These are phyloP conservation scores for Neurospora sp. DNA, from an alignment of 495 filamentous ascomycete species.

Conservation along the genomic window DNA sequence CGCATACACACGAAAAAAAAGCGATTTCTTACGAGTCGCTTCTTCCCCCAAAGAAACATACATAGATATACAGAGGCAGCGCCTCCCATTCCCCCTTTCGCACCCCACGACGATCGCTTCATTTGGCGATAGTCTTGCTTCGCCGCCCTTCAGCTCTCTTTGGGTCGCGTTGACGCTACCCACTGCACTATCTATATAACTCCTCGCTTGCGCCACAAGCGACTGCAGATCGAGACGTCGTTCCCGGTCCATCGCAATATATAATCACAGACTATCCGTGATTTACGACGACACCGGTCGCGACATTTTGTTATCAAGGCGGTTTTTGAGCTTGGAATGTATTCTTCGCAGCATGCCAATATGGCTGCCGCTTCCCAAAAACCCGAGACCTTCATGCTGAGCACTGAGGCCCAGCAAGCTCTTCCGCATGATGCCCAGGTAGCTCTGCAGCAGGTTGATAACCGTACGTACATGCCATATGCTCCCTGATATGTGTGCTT, in stretches of 20 bases:
- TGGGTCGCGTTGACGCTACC: slow-evolving; percentile 6
- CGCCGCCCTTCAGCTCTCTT: slow-evolving; percentile 3
- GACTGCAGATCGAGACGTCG: background rate
- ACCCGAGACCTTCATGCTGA: slow-evolving; percentile 97
- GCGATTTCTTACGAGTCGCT: background rate
- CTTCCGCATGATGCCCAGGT: slow-evolving; percentile 95
- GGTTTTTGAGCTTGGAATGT: slow-evolving; percentile 32
- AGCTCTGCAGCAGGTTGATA: slow-evolving; percentile 95
- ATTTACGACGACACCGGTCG: background rate
- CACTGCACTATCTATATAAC: background rate
- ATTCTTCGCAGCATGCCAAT: slow-evolving; percentile 38
- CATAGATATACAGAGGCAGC: slow-evolving; percentile 7
- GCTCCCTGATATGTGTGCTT: background rate
- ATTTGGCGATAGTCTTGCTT: background rate
- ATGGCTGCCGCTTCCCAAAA: slow-evolving; percentile 55
- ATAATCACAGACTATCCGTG: background rate
- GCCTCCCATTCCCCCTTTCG: slow-evolving; percentile 2
- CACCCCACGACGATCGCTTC: slow-evolving; percentile 7
- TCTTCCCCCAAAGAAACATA: background rate
- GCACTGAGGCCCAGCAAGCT: slow-evolving; percentile 88
- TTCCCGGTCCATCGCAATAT: background rate
- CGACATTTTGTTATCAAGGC: background rate
- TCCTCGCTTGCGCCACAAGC: slow-evolving; percentile 6
- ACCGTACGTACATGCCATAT: slow-evolving; percentile 53
- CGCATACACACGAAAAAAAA: background rate